Evolutionary conservation across 2,329 filamentous ascomycete species (phyloP), one percentile per base, ranked within the genome.

Genomic region (Hymenoscyphus fructigenus): DNA sequence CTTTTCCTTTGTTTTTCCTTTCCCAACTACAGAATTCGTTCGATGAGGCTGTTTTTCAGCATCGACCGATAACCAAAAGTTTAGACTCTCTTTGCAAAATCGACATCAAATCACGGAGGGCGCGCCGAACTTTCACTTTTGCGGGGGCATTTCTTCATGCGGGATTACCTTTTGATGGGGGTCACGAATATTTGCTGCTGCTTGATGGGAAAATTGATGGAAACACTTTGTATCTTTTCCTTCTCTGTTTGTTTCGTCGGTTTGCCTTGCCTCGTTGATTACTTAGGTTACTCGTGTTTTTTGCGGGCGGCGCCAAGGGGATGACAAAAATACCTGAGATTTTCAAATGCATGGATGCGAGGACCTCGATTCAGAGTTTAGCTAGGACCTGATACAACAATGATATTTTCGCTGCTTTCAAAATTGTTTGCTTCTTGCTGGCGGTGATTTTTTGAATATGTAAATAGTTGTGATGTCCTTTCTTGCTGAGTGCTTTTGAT

Each of bases 41-140:
- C 10, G 47, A 53, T 26, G 47, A 26, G 47, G 55, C 55, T 32
- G 28, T 57, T 61, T 61, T 61, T 58, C 61, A 62, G 59, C 57
- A 66, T 17, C 17, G 26, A 17, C 55, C 28, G 28, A 29, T 15
- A 34, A 57, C 26, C 57, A 66, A 66, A 66, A 66, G 64, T 66
- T 66, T 63, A 63, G 61, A 66, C 60, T 63, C 60, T 66, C 61
- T 60, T 14, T 53, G 47, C 47, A 53, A 53, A 23, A 53, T 53
- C 47, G 23, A 53, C 44, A 53, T 53, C 47, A 53, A 53, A 50
- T 50, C 20, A 23, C 47, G 47, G 47, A 53, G 47, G 23, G 47
- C 47, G 47, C 20, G 47, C 47, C 47, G 20, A 23, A 53, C n/a
- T 26, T 53, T 53, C 47, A 53, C 23, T 53, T 53, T 23, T 23